Evolutionary conservation across 2,329 filamentous ascomycete genomes (phyloP), one percentile per base, ranked within the genome.

Genomic region (Paracoccidioides lutzii): DNA sequence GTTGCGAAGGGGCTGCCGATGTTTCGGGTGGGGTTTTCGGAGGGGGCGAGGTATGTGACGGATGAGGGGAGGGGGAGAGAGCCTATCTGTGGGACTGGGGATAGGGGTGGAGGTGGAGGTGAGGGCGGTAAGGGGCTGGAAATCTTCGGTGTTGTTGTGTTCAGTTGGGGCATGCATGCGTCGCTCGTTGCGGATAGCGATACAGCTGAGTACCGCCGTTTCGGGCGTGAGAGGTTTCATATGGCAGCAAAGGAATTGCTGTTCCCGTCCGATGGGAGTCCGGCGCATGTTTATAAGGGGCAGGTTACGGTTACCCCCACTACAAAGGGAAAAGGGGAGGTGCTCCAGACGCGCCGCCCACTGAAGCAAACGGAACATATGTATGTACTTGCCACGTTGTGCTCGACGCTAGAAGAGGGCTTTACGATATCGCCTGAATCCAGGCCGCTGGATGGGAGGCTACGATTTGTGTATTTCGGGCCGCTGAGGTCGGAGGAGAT

Each of bases 171-270:
- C 22, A 82, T 97, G 65, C 91, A 97, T 66, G 88, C 90, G 35
- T 83, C 85, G 44, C 78, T 97, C 3, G 89, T 97, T 28, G 90
- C 88, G 63, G 90, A 96, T 73, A 93, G 87, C 69, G 91, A 97
- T 69, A 94, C 90, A 0, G 75, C 81, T 0, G 85, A 82, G 60
- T 91, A 91, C 70, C 84, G 91, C 59, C 80, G 81, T 61, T 84
- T 86, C 64, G 91, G 91, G 10, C 76, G 78, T 37, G 81, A 85
- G 66, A 80, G 91, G 22, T 97, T 97, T 71, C 79, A 83, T 56
- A 88, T 95, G 81, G 90, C 89, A 0, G 90, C 89, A 0, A 78
- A 82, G 53, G 83, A 89, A 63, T 79, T 91, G 6, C 72, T 95
- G n/a, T 78, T 74, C 50, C 81, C 81, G 0, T 65, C 73, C 0